phyloP scores from a whole-genome alignment of 352 stramenopile genomes.

The Pseudoperonospora humuli region DNA sequence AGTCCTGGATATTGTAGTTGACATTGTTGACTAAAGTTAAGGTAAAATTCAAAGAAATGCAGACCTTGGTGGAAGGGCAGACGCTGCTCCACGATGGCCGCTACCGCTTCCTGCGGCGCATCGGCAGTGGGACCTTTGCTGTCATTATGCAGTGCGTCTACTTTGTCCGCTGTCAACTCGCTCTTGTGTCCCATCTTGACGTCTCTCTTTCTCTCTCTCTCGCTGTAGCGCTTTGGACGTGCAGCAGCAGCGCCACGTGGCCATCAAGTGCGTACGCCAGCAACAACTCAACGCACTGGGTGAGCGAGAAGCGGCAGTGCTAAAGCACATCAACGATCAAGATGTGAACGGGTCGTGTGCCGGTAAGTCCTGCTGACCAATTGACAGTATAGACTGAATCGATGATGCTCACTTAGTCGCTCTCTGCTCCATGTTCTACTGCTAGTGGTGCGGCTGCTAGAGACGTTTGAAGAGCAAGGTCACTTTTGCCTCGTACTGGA shows the following conservation, averaged over 20 bases:
- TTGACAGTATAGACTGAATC: background rate
- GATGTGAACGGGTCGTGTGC: slow-evolving; percentile 34
- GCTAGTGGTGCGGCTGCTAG: slow-evolving; percentile 45
- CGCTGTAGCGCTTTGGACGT: slow-evolving; percentile 44
- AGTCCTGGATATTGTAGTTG: no score
- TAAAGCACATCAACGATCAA: slow-evolving; percentile 30
- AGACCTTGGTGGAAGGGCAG: slow-evolving; percentile 57
- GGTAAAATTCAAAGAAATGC: slow-evolving; percentile 14
- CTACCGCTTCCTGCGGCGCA: slow-evolving; percentile 66
- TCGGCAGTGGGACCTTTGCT: slow-evolving; percentile 63
- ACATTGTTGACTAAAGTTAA: no score
- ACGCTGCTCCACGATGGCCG: slow-evolving; percentile 51
- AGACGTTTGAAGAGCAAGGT: slow-evolving; percentile 44
- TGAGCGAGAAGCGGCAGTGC: slow-evolving; percentile 45
- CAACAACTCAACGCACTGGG: slow-evolving; percentile 42
- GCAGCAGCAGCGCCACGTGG: slow-evolving; percentile 31
- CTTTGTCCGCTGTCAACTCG: background rate
- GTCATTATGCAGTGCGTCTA: slow-evolving; percentile 49
- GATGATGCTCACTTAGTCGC: background rate
- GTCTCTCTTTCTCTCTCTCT: background rate
- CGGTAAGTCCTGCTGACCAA: slow-evolving; percentile 12
- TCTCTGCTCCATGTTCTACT: background rate
- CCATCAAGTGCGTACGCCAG: slow-evolving; percentile 61
- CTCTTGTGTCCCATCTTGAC: background rate
- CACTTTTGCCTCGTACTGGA: slow-evolving; percentile 67